These are phyloP conservation scores for Micractinium sp. DNA, from an alignment of 139 green algal species.

Conservation along the genomic window DNA sequence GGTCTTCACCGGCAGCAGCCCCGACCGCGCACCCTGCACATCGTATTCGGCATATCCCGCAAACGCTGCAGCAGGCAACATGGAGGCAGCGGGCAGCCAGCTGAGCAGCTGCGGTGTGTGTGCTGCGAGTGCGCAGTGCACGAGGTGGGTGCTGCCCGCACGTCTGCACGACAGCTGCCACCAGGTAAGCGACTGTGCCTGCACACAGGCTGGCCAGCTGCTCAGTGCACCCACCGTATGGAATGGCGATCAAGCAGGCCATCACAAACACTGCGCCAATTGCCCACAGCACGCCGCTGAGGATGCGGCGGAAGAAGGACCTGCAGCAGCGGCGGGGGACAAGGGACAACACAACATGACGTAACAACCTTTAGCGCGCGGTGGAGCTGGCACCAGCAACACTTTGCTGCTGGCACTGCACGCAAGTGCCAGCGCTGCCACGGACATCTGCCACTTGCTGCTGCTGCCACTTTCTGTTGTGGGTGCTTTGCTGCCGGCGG, in stretches of 20 bases:
- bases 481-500: not conserved
- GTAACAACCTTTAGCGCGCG: too few species aligned
- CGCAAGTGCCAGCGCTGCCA: not conserved
- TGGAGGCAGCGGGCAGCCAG: not conserved
- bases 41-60: slow-evolving; percentile 88
- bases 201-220: not conserved
- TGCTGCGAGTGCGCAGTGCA: too few species aligned
- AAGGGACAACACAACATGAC: not conserved
- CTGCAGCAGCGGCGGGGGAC: slow-evolving; percentile 46
- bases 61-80: slow-evolving; percentile 61
- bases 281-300: slow-evolving; percentile 67
- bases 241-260: slow-evolving; percentile 72
- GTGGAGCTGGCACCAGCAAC: not conserved
- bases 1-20: slow-evolving; percentile 62
- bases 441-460: too few species aligned
- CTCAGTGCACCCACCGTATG: slow-evolving; percentile 64
- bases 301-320: slow-evolving; percentile 61
- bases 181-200: not conserved
- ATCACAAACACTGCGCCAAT: slow-evolving; percentile 59
- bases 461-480: too few species aligned
- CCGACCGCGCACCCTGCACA: slow-evolving; percentile 80
- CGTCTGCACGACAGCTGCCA: too few species aligned
- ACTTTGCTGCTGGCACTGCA: not conserved
- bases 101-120: too few species aligned
- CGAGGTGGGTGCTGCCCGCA: too few species aligned